Evolutionary conservation across 2,329 filamentous ascomycete species (phyloP), one percentile per base, ranked within the genome.

Genomic region (Fusarium poae): DNA sequence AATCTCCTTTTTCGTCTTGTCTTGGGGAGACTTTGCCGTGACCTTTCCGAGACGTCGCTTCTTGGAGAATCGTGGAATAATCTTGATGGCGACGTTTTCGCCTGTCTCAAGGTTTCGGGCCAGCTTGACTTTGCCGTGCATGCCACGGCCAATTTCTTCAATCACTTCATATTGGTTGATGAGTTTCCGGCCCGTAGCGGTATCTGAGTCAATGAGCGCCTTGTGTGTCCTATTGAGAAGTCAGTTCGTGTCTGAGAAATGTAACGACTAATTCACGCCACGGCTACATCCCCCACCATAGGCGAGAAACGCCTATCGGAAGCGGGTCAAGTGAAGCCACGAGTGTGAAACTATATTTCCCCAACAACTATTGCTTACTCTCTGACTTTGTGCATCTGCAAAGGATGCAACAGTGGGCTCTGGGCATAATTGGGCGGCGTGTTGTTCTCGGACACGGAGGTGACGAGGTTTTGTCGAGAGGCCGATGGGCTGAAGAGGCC

Each of bases 91-190:
- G 6, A 99, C 95, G 76, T 91, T 91, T 54, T 92, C 90, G 65
- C 87, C 86, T 2, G 88, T 94, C 57, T 90, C 84, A 45, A 93
- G 83, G 77, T 97, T 94, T 55, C 93, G 89, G 48, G 94, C 96
- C 48, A 97, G 86, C 81, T 99, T 99, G 76, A 99, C 96, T 82
- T 98, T 99, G 75, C 96, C 96, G 78, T 99, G 96, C 74, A 97
- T 93, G 51, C 96, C 96, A 62, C 96, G 91, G 57, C 96, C 96
- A 55, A 99, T 92, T 80, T 99, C 96, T 78, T 97, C 92, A 70
- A 98, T 91, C 73, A 99, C 93, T 80, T 97, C 93, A 81, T 99
- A 99, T 77, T 97, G 92, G 76, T 99, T 99, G 84, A 99, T 97
- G 54, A 94, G 86, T 82, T 99, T 99, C 67, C 96, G 92, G 62